A percentile compares a stretch with the other conserved stretches of the same genome.
Conservation (phyloP, 1,284 basidiomycete species). For the Neolentinus lepideus region DNA sequence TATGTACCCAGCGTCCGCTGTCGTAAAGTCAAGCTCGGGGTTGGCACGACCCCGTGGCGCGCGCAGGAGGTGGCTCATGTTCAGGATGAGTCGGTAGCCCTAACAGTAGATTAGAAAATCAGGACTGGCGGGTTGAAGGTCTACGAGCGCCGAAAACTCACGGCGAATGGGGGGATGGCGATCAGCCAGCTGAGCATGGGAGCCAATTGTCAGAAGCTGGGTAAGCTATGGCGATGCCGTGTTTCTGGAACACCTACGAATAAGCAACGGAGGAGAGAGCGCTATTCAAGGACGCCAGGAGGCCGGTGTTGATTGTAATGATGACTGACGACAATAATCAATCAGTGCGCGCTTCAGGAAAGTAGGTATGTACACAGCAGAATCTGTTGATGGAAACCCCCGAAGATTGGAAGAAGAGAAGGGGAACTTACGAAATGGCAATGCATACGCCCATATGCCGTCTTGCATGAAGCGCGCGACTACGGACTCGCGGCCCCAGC, state of each 20-base stretch:
- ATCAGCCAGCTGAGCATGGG: slow-evolving; percentile 16
- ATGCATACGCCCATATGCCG: slow-evolving; percentile 21
- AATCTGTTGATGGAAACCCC: too few relatives aligned
- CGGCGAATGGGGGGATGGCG: slow-evolving; percentile 17
- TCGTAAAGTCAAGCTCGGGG: background rate
- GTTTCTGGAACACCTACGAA: slow-evolving; percentile 11
- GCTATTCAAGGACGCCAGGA: slow-evolving; percentile 11
- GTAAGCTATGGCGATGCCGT: background rate
- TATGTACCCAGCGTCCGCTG: background rate
- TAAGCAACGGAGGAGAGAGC: slow-evolving; percentile 16
- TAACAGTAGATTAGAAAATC: background rate
- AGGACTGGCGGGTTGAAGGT: background rate
- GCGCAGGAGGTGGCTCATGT: background rate
- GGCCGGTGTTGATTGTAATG: slow-evolving; percentile 13
- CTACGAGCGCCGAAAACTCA: background rate
- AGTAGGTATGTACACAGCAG: too few relatives aligned
- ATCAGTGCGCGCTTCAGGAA: background rate
- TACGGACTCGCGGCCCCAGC: slow-evolving; percentile 16
- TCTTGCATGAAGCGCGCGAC: slow-evolving; percentile 18
- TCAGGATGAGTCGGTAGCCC: slow-evolving; percentile 1
- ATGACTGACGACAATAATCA: slow-evolving; percentile 9
- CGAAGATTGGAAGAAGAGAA: too few relatives aligned
- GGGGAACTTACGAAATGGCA: slow-evolving; percentile 15
- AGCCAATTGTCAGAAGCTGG: background rate
- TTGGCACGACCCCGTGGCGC: background rate